Conservation (phyloP, 1,284 basidiomycete genomes). For the Cystobasidium sp. region DNA sequence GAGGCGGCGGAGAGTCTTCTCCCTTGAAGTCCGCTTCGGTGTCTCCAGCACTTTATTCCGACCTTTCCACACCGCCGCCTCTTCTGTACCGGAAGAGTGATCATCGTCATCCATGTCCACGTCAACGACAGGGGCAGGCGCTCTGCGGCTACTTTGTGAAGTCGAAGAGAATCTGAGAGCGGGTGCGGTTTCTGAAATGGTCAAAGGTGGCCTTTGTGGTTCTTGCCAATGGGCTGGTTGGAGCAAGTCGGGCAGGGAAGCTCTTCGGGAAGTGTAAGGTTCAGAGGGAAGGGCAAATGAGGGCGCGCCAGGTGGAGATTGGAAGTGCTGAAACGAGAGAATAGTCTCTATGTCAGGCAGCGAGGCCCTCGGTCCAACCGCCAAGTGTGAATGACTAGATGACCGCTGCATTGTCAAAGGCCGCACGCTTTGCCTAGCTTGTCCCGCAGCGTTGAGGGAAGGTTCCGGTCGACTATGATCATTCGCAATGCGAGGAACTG, state of each 20-base stretch:
- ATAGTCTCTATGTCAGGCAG: background rate
- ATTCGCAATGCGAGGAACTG: background rate
- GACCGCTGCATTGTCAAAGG: background rate
- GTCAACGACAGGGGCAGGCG: background rate
- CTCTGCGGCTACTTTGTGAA: background rate
- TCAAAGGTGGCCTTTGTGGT: background rate
- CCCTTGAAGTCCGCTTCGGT: background rate
- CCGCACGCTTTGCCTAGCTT: background rate
- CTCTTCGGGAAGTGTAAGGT: background rate
- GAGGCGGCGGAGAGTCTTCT: slow-evolving; percentile 10
- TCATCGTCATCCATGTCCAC: background rate
- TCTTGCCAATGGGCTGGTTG: background rate
- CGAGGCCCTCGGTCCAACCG: background rate
- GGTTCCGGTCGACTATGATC: background rate
- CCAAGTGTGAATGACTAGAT: background rate
- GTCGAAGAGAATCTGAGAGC: background rate
- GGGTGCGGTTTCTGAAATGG: background rate
- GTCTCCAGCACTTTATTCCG: background rate
- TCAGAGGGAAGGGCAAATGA: background rate
- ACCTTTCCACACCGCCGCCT: background rate
- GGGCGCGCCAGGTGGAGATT: background rate
- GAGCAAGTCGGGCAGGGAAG: background rate
- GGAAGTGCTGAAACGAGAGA: background rate
- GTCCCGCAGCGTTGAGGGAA: background rate
- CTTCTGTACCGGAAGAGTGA: background rate